Evolutionary conservation across 2,329 filamentous ascomycete species (phyloP).

Genomic region (Fusarium sp.): DNA sequence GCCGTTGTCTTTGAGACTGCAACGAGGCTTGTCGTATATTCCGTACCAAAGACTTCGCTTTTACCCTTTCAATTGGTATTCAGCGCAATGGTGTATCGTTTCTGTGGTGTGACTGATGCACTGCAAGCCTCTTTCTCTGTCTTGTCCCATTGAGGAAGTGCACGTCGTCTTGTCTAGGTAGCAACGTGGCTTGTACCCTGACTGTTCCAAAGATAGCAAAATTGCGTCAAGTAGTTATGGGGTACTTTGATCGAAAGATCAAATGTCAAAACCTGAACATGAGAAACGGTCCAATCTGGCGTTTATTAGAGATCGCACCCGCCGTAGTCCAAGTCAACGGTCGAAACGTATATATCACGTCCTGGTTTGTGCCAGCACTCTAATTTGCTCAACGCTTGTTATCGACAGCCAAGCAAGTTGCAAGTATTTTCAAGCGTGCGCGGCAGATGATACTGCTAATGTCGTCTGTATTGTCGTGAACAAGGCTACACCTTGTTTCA

Average conservation of each 20-base stretch:
- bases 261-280: conserved; percentile 31
- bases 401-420: conserved; percentile 26
- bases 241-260: conserved; percentile 28
- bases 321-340: conserved; percentile 26
- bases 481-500: conserved; percentile 46
- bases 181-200: conserved; percentile 41
- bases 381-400: conserved; percentile 13
- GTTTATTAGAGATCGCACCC: conserved; percentile 44
- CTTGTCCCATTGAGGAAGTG: conserved; percentile 42
- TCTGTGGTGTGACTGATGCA: conserved; percentile 40
- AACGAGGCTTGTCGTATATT: background rate
- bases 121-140: conserved; percentile 34
- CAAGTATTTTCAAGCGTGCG: conserved; percentile 28
- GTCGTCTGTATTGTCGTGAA: conserved; percentile 34
- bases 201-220: conserved; percentile 33
- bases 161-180: conserved; percentile 25
- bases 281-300: conserved; percentile 33
- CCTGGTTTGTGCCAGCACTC: conserved; percentile 31
- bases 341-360: conserved; percentile 30
- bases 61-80: conserved; percentile 15
- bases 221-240: conserved; percentile 40
- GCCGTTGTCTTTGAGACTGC: conserved; percentile 17
- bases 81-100: conserved; percentile 29
- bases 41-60: conserved; percentile 17
- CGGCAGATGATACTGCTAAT: conserved; percentile 31